Conservation (phyloP, 75 land plant species). For the Azolla pinnata region DNA sequence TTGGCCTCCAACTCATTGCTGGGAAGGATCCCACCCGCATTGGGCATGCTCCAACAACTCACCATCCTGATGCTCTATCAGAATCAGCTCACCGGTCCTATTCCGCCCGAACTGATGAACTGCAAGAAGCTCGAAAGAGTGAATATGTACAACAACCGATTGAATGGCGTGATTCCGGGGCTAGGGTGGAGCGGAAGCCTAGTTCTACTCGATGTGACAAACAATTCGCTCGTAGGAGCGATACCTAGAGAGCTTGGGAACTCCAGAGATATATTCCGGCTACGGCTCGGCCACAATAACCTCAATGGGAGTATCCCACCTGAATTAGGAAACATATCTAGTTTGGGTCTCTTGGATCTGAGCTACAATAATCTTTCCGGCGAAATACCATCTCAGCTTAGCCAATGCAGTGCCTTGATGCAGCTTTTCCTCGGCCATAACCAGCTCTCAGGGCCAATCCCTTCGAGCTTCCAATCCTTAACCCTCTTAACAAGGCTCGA, state of each 20-base stretch:
- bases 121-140: conserved; percentile 44
- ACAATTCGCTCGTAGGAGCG: conserved; percentile 39
- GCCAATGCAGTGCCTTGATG: conserved; percentile 40
- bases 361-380: conserved; percentile 50
- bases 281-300: conserved; percentile 52
- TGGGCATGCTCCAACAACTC: conserved; percentile 34
- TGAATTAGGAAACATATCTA: conserved; percentile 47
- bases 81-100: conserved; percentile 54
- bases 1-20: conserved; percentile 56
- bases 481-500: conserved; percentile 56
- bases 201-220: conserved; percentile 60
- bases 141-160: conserved; percentile 60
- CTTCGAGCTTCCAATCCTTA: conserved; percentile 45
- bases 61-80: conserved; percentile 44
- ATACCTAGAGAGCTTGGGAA: conserved; percentile 57
- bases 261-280: conserved; percentile 38
- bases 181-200: conserved; percentile 38
- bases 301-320: conserved; percentile 54
- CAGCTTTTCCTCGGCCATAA: conserved; percentile 64
- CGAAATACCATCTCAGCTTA: conserved; percentile 46
- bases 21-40: conserved; percentile 45
- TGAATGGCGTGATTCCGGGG: conserved; percentile 50
- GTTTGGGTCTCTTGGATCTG: conserved; percentile 48
- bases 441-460: conserved; percentile 47
- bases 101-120: conserved; percentile 34